These are phyloP conservation scores for Neopestalotiopsis clavispora DNA, from an alignment of 2,329 filamentous ascomycete species.

Conservation along the genomic window DNA sequence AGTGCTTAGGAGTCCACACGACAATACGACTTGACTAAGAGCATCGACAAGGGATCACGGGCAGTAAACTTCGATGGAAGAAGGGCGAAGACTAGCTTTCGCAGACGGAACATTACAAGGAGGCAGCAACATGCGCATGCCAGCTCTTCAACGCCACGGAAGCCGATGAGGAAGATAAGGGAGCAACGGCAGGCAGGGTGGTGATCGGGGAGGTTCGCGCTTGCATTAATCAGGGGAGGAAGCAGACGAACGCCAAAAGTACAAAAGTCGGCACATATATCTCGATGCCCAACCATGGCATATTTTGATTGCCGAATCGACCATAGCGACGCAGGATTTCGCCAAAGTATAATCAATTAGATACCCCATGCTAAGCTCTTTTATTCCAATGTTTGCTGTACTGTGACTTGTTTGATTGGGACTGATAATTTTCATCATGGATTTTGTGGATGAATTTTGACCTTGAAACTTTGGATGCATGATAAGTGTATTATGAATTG, in stretches of 20 bases:
- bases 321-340: neutral
- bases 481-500: too few species aligned
- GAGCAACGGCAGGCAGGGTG: too few species aligned
- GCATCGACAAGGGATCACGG: neutral
- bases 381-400: neutral
- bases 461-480: too few species aligned
- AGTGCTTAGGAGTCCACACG: slow-evolving; percentile 1
- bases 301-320: neutral
- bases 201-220: too few species aligned
- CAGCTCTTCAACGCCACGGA: too few species aligned
- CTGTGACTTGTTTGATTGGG: neutral
- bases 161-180: too few species aligned
- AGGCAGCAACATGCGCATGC: neutral
- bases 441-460: too few species aligned
- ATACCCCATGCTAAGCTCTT: neutral
- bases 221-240: too few species aligned
- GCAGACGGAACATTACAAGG: neutral
- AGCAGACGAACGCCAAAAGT: too few species aligned
- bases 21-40: neutral
- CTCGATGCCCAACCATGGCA: neutral
- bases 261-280: too few species aligned
- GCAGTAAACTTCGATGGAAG: neutral
- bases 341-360: neutral
- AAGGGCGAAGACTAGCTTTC: neutral
- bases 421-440: neutral